Evolutionary conservation across 306 rosid species (phyloP).

Genomic region (Psophocarpus tetragonolobus): DNA sequence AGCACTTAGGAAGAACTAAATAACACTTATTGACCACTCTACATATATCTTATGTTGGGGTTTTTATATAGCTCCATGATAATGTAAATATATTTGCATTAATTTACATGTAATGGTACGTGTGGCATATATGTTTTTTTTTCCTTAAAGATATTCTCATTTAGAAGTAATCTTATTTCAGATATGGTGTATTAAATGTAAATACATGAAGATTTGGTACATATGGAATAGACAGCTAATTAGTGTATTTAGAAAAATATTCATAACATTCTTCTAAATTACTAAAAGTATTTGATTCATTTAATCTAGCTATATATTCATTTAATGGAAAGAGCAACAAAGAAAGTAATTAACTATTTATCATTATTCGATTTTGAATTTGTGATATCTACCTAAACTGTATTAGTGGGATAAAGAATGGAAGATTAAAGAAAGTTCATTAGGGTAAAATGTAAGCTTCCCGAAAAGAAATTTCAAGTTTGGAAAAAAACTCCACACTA

Average conservation of each 20-base stretch:
- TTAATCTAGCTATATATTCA: conserved; percentile 3
- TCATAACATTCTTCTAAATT: conserved; percentile 5
- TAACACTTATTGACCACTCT: neutral
- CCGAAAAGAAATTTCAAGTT: conserved; percentile 1
- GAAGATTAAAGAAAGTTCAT: neutral
- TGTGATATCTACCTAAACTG: neutral
- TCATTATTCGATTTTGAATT: neutral
- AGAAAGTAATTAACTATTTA: conserved; percentile 12
- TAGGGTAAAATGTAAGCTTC: neutral
- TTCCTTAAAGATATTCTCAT: neutral
- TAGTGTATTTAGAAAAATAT: neutral
- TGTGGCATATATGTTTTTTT: neutral
- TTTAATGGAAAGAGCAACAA: conserved; percentile 12
- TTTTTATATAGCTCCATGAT: conserved; percentile 25
- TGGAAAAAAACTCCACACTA: neutral
- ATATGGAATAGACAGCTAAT: neutral
- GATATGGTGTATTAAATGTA: neutral
- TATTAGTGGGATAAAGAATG: neutral
- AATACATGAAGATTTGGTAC: neutral
- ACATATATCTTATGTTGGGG: neutral
- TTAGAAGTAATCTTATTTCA: neutral
- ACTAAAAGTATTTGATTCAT: conserved; percentile 14
- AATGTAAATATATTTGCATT: neutral
- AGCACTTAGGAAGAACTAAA: neutral
- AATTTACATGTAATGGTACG: neutral